Base-by-base conservation (phyloP, 768 basidiomycete genomes). In the Heimioporus sp. region DNA sequence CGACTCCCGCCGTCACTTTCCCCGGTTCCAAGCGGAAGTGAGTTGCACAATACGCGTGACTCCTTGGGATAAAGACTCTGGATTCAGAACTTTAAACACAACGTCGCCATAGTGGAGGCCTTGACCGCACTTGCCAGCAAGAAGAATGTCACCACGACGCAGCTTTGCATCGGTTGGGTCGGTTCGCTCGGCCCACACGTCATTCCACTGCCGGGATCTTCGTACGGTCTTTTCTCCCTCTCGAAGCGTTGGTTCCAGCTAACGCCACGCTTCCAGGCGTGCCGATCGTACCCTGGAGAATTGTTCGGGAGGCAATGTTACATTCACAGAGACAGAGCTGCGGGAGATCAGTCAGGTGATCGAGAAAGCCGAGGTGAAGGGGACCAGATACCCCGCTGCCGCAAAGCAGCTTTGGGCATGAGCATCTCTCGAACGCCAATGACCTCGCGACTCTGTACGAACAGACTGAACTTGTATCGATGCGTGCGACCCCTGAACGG, bases 191-290 rank as follows among this genome's bases (percentile, higher is more conserved):
- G 76, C 1, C 48, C 64, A 4, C 71, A 76, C 58, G 72, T 79
- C 31, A 76, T 81, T 53, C 79, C 79, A 2, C 68, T 80, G 17
- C 78, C 79, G 6, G 80, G 80, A 42, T 76, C 74, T 31, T 73
- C 72, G 73, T 73, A 61, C 44, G 72, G 58, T 11, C 51, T 19
- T 24, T 6, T 54, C 45, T 12, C 16, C 3, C 31, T 19, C 4
- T 19, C 4, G 9, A 30, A 17, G 24, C 24, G 24, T 28, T 28
- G 24, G 24, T 28, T 47, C 28, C 16, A 20, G 21, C 46, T 58
- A 31, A 60, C 49, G 12, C 15, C n/a, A 20, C 38, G 4, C 4
- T 12, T 11, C 13, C 45, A 73, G 67, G 49, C 62, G 66, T 17
- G 61, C 65, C 17, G 64, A 72, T 2, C 71, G 78, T 31, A 75